Evolutionary conservation across 1,284 basidiomycete genomes (phyloP).

Genomic region (Trichosporon asahii): DNA sequence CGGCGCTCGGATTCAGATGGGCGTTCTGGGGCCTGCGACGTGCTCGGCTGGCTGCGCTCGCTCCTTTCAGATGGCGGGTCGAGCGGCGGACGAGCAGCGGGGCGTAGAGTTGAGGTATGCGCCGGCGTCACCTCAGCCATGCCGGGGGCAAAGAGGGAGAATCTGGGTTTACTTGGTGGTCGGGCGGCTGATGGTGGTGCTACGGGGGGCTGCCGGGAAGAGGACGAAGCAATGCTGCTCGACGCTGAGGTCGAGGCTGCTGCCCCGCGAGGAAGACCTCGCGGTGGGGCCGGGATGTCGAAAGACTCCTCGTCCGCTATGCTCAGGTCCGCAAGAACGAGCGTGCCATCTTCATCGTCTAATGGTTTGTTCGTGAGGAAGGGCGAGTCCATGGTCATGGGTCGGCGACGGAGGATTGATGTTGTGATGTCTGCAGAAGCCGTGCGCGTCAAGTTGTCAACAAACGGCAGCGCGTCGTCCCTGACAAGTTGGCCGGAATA

Average conservation of each 20-base stretch:
- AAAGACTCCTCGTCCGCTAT: conserved; percentile 1
- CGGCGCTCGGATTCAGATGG: not conserved
- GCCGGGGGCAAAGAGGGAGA: conserved; percentile 5
- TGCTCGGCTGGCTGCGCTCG: not conserved
- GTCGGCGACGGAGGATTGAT: not conserved
- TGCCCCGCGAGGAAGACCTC: not conserved
- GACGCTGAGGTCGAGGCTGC: not conserved
- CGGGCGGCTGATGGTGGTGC: not conserved
- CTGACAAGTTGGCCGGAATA: not conserved
- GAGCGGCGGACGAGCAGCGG: not conserved
- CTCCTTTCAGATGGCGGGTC: not conserved
- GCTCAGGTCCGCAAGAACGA: conserved; percentile 13
- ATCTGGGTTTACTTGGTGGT: not conserved
- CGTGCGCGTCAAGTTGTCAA: conserved; percentile 1
- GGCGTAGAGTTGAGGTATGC: not conserved
- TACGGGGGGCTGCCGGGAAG: not conserved
- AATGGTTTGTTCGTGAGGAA: conserved; percentile 8
- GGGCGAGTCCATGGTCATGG: conserved; percentile 14
- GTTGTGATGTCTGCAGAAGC: not conserved
- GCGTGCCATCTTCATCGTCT: conserved; percentile 12
- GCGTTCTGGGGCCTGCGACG: too few species aligned
- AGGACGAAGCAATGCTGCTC: not conserved
- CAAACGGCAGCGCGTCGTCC: conserved; percentile 1
- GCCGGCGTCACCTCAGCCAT: not conserved
- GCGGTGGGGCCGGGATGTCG: not conserved